Evolutionary conservation across 371 early-diverging fungal genomes (phyloP).

Genomic region (Cokeromyces recurvatus): DNA sequence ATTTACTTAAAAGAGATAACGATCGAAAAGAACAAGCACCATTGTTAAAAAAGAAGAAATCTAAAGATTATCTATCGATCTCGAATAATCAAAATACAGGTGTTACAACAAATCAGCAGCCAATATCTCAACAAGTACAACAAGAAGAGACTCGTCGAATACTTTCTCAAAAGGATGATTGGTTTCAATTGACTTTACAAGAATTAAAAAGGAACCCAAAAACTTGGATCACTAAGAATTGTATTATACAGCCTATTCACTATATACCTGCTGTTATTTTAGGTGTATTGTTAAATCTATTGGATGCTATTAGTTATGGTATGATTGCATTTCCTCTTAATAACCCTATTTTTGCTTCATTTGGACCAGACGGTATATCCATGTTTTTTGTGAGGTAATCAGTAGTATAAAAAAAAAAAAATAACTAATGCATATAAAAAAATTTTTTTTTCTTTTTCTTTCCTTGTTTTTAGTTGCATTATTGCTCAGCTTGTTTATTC

Average conservation of each 20-base stretch:
- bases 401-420: too few relatives aligned
- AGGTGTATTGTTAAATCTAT: slow-evolving; percentile 83
- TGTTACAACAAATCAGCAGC: too few relatives aligned
- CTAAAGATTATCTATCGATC: not conserved
- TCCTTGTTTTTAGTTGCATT: slow-evolving; percentile 67
- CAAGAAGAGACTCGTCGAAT: too few relatives aligned
- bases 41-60: not conserved
- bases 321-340: slow-evolving; percentile 90
- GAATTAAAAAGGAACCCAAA: too few relatives aligned
- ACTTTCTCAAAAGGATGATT: too few relatives aligned
- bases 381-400: slow-evolving; percentile 86
- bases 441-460: too few relatives aligned
- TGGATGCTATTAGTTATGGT: slow-evolving; percentile 92
- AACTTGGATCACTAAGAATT: too few relatives aligned
- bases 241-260: slow-evolving; percentile 38
- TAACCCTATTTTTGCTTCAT: slow-evolving; percentile 66
- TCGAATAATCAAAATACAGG: too few relatives aligned
- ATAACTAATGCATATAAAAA: not conserved
- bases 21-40: too few relatives aligned
- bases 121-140: too few relatives aligned
- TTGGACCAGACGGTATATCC: slow-evolving; percentile 90
- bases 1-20: too few relatives aligned
- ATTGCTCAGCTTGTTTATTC: slow-evolving; percentile 84
- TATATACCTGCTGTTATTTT: slow-evolving; percentile 88
- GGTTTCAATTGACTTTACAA: too few relatives aligned